A percentile compares a stretch with the other conserved stretches of the same genome.
phyloP scores from a whole-genome alignment of 768 basidiomycete genomes.

The Austroboletus eburneus region DNA sequence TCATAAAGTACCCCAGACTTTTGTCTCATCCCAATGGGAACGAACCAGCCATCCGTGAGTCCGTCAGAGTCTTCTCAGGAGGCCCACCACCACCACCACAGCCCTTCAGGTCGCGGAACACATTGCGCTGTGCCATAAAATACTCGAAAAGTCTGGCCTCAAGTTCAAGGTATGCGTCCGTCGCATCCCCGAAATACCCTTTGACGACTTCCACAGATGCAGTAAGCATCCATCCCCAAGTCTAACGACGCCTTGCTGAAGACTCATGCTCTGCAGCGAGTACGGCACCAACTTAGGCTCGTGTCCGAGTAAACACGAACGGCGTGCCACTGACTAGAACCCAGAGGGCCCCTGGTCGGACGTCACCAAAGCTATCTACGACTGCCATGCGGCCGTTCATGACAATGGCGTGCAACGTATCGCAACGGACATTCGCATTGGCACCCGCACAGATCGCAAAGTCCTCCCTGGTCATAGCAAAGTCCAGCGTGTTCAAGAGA shows the following conservation, averaged over 20 bases:
- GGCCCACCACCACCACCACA: not conserved
- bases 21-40: constrained; percentile 85
- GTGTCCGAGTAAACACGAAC: constrained; percentile 7
- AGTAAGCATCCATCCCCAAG: constrained; percentile 26
- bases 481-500: constrained; percentile 75
- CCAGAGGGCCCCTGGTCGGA: constrained; percentile 80
- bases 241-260: constrained; percentile 33
- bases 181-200: not conserved
- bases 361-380: constrained; percentile 84
- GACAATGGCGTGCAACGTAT: constrained; percentile 68
- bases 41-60: constrained; percentile 63
- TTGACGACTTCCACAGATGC: constrained; percentile 28
- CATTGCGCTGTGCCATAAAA: constrained; percentile 75
- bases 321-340: not conserved
- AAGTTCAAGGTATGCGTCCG: constrained; percentile 62
- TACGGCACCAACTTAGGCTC: constrained; percentile 88
- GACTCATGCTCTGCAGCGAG: constrained; percentile 44
- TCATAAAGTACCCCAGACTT: constrained; percentile 52
- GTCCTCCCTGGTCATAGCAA: constrained; percentile 69
- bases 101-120: constrained; percentile 61
- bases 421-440: constrained; percentile 93
- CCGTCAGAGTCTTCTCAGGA: constrained; percentile 1
- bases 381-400: constrained; percentile 86
- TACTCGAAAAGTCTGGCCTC: constrained; percentile 80
- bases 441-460: constrained; percentile 75